Evolutionary conservation across 352 stramenopile genomes (phyloP).

Genomic region (Pseudoperonospora humuli): DNA sequence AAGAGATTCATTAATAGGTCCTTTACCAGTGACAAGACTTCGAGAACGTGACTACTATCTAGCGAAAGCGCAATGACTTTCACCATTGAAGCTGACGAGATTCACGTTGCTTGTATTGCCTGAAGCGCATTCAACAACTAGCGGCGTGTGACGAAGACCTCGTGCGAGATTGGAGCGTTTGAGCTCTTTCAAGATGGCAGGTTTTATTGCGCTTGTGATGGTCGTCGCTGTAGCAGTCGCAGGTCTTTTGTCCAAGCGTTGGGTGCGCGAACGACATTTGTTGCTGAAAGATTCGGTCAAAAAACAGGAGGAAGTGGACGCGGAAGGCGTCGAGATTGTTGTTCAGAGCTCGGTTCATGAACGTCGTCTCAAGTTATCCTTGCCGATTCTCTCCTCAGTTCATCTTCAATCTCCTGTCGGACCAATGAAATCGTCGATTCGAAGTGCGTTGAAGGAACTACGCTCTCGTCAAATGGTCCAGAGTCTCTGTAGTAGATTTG

Average conservation of each 20-base stretch:
- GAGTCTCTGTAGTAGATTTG: constrained; percentile 46
- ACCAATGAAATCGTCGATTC: constrained; percentile 39
- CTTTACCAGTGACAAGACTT: constrained; percentile 19
- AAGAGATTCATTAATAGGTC: no score
- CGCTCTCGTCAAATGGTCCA: constrained; percentile 44
- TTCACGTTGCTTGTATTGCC: neutral
- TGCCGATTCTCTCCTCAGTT: constrained; percentile 19
- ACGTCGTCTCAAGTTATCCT: constrained; percentile 17
- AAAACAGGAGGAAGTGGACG: constrained; percentile 23
- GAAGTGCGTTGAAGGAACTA: constrained; percentile 36
- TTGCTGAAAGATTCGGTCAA: constrained; percentile 22
- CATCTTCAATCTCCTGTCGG: constrained; percentile 19
- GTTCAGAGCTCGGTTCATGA: constrained; percentile 24
- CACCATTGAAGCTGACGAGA: constrained; percentile 4
- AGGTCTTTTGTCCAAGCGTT: no score
- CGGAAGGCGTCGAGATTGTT: constrained; percentile 35
- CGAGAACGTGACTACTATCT: constrained; percentile 15
- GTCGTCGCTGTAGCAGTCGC: no score
- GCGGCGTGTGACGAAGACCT: no score
- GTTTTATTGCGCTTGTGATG: no score
- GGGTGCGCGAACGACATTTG: constrained; percentile 14
- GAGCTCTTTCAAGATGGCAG: no score
- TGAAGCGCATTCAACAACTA: no score
- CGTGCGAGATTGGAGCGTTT: no score
- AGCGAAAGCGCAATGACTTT: neutral